These are phyloP conservation scores for Falciphora oryzae DNA, from an alignment of 2,329 filamentous ascomycete genomes.

Conservation along the genomic window DNA sequence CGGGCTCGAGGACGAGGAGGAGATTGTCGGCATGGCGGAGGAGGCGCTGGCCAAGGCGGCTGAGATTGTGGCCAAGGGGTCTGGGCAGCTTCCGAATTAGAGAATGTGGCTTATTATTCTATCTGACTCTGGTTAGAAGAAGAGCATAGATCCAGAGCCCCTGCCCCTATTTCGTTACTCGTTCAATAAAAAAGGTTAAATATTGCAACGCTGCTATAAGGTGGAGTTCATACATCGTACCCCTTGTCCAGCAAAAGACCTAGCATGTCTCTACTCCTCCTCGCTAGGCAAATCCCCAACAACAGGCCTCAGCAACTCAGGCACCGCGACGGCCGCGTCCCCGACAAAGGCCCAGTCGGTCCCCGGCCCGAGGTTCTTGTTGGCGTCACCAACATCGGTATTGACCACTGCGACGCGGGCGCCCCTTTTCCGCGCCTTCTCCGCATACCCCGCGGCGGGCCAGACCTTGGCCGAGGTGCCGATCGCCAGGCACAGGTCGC, in stretches of 20 bases:
- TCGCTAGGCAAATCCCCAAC: constrained; percentile 23
- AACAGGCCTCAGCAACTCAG: constrained; percentile 34
- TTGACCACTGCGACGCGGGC: constrained; percentile 75
- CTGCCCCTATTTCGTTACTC: no score
- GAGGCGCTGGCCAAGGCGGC: constrained; percentile 26
- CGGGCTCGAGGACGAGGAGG: constrained; percentile 38
- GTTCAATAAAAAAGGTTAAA: no score
- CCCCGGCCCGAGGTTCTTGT: constrained; percentile 23
- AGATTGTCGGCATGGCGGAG: constrained; percentile 33
- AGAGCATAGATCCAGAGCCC: no score
- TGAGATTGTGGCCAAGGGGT: background rate
- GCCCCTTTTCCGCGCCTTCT: constrained; percentile 54
- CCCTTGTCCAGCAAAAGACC: no score
- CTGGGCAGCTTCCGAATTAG: background rate
- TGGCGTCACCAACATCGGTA: constrained; percentile 59
- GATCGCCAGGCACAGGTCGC: constrained; percentile 73
- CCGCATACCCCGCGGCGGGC: constrained; percentile 73
- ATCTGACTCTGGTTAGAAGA: no score
- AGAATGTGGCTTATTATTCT: no score
- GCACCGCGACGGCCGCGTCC: constrained; percentile 35
- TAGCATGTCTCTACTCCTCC: no score
- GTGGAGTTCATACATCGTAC: no score
- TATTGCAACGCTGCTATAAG: no score
- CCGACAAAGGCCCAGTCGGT: constrained; percentile 36
- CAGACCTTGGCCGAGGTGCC: constrained; percentile 76